Evolutionary conservation across 2,329 filamentous ascomycete species (phyloP), one percentile per base, ranked within the genome.

Genomic region (Aspergillus sp.): DNA sequence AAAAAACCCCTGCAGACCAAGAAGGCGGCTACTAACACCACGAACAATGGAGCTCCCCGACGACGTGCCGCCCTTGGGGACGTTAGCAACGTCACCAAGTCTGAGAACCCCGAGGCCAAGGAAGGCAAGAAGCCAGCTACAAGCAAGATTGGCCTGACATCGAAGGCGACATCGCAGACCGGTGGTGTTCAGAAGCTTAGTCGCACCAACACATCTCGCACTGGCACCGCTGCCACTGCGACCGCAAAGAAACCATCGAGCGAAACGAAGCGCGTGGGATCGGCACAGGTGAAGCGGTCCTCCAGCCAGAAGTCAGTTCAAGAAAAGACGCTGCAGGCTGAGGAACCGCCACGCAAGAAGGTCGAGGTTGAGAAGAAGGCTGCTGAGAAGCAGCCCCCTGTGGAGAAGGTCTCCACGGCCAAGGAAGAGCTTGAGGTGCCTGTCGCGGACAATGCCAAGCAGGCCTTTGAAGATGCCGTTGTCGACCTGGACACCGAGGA

Each of bases 81-180:
- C 74, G 86, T 96, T 59, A 97, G 90, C 80, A 98, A 98, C 73
- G 86, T 95, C 54, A 83, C 83, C 60, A 97, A 96, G 54, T 57
- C 57, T 13, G 69, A 69, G 70, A 79, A 79, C 43, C 86, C 88
- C 46, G 53, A 60, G 48, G 60, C 55, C 64, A 77, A 70, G 48
- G 86, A 88, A 48, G 81, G 78, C 57, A 95, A 94, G 78, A 95
- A 95, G 77, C 72, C 76, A 41, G 67, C 75, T 33, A 71, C 71
- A 37, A 76, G 75, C 64, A 84, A 90, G 72, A 73, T 73, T 49
- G 83, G 83, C 48, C 74, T 90, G 23, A 80, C 88, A 37, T 88
- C 89, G 43, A 95, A 96, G 74, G 81, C 85, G 49, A 81, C 78
- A 39, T 69, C 84, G 46, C 85, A 90, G 64, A 83, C 88, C 49